phyloP scores from a whole-genome alignment of 2,329 filamentous ascomycete genomes.

The Alternaria metachromatica region DNA sequence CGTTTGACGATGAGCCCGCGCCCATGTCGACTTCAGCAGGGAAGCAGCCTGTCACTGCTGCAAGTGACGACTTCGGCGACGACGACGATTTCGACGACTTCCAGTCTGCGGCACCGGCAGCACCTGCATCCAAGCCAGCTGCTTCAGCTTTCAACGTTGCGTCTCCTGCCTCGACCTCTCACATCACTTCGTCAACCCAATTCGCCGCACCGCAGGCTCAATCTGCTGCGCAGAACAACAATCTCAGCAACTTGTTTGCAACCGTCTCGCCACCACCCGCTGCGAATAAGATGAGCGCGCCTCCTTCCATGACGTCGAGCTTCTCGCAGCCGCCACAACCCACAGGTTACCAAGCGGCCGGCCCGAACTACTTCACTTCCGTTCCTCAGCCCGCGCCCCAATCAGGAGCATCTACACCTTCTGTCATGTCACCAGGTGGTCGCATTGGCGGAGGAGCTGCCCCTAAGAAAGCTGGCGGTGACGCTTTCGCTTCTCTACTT shows the following conservation, averaged over 20 bases:
- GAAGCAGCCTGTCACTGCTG: constrained; percentile 51
- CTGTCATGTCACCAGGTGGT: constrained; percentile 48
- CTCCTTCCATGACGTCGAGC: constrained; percentile 46
- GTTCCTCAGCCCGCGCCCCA: constrained; percentile 58
- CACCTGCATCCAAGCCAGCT: constrained; percentile 44
- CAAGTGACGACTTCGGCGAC: constrained; percentile 56
- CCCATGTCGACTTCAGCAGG: constrained; percentile 56
- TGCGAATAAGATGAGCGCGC: constrained; percentile 62
- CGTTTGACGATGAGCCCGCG: constrained; percentile 79
- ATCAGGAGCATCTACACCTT: constrained; percentile 51
- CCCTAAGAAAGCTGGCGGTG: constrained; percentile 66
- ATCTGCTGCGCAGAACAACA: constrained; percentile 80
- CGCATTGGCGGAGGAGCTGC: constrained; percentile 50
- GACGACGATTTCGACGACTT: constrained; percentile 99
- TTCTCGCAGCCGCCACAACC: constrained; percentile 61
- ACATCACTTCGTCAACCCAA: constrained; percentile 65
- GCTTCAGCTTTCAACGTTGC: constrained; percentile 53
- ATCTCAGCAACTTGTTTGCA: constrained; percentile 81
- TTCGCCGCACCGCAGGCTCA: constrained; percentile 85
- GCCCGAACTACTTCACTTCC: constrained; percentile 95
- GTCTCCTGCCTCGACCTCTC: constrained; percentile 55
- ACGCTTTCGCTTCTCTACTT: constrained; percentile 91
- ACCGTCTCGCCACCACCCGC: constrained; percentile 76
- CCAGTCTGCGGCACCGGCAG: constrained; percentile 74
- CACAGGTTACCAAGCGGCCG: constrained; percentile 73